phyloP scores from a whole-genome alignment of 208 protist genomes.

The Kentomonas sorsogonicus region DNA sequence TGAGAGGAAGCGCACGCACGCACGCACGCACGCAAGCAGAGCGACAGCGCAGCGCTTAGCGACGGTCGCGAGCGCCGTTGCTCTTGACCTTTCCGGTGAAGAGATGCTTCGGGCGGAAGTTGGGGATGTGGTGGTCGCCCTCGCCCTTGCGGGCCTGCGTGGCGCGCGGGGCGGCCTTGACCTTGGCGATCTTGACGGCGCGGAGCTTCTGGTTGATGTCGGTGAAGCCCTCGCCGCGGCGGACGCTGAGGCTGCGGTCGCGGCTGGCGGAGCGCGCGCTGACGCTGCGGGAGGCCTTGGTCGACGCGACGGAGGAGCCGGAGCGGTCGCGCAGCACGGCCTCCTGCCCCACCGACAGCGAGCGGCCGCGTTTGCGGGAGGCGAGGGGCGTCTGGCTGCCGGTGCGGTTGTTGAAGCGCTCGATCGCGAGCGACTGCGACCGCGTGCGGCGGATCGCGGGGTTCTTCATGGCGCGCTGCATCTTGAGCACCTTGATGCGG shows the following conservation, averaged over 20 bases:
- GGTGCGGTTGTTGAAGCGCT: conserved; percentile 85
- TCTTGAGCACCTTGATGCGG: conserved; percentile 84
- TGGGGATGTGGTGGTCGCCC: conserved; percentile 91
- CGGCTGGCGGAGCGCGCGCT: conserved; percentile 56
- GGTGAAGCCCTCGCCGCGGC: conserved; percentile 76
- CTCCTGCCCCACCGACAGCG: conserved; percentile 78
- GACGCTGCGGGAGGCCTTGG: conserved; percentile 76
- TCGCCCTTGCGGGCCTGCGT: conserved; percentile 89
- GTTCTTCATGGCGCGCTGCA: conserved; percentile 89
- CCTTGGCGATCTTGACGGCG: conserved; percentile 85
- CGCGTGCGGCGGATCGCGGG: conserved; percentile 78
- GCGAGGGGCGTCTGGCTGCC: conserved; percentile 56
- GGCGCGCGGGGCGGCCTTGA: conserved; percentile 62
- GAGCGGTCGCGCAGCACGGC: conserved; percentile 73
- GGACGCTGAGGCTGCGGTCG: conserved; percentile 76
- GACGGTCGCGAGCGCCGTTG: conserved; percentile 79
- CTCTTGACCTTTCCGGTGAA: conserved; percentile 97
- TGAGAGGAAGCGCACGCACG: background rate
- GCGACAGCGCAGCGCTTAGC: conserved; percentile 30
- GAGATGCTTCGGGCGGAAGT: conserved; percentile 97
- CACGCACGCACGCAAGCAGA: background rate
- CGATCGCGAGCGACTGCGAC: conserved; percentile 66
- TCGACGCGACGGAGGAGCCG: conserved; percentile 70
- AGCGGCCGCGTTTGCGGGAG: conserved; percentile 60
- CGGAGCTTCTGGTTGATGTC: conserved; percentile 88